These are phyloP conservation scores for Chrysanthemum lavandulifolium DNA, from an alignment of 129 eudicot genomes.

Conservation along the genomic window DNA sequence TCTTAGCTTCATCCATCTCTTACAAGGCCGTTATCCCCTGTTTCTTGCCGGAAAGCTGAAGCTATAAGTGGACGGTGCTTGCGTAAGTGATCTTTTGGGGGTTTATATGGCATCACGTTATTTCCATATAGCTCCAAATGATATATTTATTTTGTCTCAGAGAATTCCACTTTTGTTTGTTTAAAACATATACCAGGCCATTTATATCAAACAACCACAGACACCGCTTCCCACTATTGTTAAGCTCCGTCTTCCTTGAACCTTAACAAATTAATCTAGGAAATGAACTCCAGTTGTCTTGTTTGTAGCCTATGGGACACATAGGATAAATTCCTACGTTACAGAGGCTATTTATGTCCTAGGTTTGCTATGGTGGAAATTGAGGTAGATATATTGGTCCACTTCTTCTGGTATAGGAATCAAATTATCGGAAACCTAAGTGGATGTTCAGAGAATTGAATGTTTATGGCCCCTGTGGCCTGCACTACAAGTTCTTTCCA, in stretches of 20 bases:
- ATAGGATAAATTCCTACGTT: not conserved
- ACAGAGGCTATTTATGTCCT: slow-evolving; percentile 8
- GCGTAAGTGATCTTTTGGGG: not conserved
- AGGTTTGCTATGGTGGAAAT: slow-evolving; percentile 6
- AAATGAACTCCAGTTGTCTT: not conserved
- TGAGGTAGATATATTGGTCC: slow-evolving; percentile 3
- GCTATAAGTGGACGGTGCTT: slow-evolving; percentile 12
- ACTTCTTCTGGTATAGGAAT: not conserved
- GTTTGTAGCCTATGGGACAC: not conserved
- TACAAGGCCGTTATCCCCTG: slow-evolving; percentile 4
- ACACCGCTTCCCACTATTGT: slow-evolving; percentile 3
- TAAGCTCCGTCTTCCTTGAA: not conserved
- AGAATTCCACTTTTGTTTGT: not conserved
- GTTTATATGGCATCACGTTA: not conserved
- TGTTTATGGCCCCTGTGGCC: not conserved
- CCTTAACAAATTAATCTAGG: not conserved
- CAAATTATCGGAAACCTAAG: slow-evolving; percentile 6
- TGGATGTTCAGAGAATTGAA: slow-evolving; percentile 7
- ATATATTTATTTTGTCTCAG: not conserved
- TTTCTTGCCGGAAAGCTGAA: slow-evolving; percentile 2
- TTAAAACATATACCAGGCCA: not conserved
- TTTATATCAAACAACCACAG: slow-evolving; percentile 2
- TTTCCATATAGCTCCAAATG: not conserved
- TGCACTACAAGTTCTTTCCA: not conserved
- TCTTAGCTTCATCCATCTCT: slow-evolving; percentile 3